phyloP scores from a whole-genome alignment of 1,284 basidiomycete species.

The Afroboletus lepidellus region DNA sequence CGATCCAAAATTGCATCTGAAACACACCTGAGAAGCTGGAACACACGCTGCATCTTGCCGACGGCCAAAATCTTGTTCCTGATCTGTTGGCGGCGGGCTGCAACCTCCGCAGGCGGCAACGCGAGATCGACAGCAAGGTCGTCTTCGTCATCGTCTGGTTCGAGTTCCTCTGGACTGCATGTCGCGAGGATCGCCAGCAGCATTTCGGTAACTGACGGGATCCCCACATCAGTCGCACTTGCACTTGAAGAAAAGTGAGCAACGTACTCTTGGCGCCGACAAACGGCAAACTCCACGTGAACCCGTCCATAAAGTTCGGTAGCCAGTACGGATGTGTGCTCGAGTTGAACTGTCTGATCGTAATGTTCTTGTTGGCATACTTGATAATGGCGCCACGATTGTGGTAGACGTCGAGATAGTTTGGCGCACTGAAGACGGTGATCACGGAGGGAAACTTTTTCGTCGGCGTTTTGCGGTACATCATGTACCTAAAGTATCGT shows the following conservation, averaged over 20 bases:
- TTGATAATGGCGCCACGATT: constrained; percentile 93
- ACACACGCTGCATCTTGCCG: constrained; percentile 90
- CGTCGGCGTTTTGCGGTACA: constrained; percentile 40
- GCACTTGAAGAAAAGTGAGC: too few species aligned
- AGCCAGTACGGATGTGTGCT: constrained; percentile 90
- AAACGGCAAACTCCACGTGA: constrained; percentile 98
- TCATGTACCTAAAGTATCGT: constrained; percentile 60
- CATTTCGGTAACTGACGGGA: constrained; percentile 87
- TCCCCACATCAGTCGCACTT: not conserved
- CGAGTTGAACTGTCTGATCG: constrained; percentile 95
- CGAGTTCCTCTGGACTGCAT: constrained; percentile 91
- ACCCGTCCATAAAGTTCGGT: constrained; percentile 99
- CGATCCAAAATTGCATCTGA: not conserved
- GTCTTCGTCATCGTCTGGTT: constrained; percentile 43
- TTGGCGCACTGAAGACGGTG: constrained; percentile 86
- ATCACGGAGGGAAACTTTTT: constrained; percentile 76
- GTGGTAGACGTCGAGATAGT: constrained; percentile 86
- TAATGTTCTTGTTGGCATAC: constrained; percentile 98
- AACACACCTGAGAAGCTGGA: constrained; percentile 80
- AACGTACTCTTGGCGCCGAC: constrained; percentile 95
- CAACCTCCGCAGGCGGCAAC: constrained; percentile 43
- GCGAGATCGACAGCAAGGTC: constrained; percentile 34
- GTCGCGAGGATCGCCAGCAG: constrained; percentile 91
- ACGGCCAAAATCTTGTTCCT: constrained; percentile 94
- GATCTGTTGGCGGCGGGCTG: constrained; percentile 71